Evolutionary conservation across 2,329 filamentous ascomycete genomes (phyloP).

Genomic region (Sporothrix pseudoabietina): DNA sequence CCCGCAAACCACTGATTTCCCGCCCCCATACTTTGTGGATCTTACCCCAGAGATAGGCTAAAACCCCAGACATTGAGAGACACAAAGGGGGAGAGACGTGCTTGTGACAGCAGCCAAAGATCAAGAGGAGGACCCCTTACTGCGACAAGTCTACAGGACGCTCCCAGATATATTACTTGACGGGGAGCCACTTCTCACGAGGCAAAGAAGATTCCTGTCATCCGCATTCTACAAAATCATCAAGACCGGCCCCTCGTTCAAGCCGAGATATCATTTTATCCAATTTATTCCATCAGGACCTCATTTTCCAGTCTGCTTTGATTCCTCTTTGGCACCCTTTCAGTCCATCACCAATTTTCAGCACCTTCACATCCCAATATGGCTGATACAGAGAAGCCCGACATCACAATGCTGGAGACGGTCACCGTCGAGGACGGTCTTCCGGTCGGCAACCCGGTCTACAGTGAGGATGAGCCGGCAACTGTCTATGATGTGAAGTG

Average conservation of each 20-base stretch:
- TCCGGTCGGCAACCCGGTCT: neutral
- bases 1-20: neutral
- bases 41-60: neutral
- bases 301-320: neutral
- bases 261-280: too few relatives aligned
- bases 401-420: neutral
- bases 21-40: neutral
- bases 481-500: constrained; percentile 15
- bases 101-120: neutral
- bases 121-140: too few relatives aligned
- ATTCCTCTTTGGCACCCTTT: neutral
- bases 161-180: constrained; percentile 2
- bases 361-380: neutral
- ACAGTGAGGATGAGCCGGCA: constrained; percentile 7
- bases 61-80: neutral
- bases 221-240: neutral
- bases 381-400: neutral
- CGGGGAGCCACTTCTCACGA: neutral
- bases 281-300: neutral
- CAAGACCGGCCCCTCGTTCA: neutral
- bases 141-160: neutral
- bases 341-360: neutral
- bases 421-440: neutral
- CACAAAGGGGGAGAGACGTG: neutral
- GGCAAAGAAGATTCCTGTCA: neutral